Evolutionary conservation across 2,329 filamentous ascomycete genomes (phyloP).

Genomic region (Pseudocercospora macadamiae): DNA sequence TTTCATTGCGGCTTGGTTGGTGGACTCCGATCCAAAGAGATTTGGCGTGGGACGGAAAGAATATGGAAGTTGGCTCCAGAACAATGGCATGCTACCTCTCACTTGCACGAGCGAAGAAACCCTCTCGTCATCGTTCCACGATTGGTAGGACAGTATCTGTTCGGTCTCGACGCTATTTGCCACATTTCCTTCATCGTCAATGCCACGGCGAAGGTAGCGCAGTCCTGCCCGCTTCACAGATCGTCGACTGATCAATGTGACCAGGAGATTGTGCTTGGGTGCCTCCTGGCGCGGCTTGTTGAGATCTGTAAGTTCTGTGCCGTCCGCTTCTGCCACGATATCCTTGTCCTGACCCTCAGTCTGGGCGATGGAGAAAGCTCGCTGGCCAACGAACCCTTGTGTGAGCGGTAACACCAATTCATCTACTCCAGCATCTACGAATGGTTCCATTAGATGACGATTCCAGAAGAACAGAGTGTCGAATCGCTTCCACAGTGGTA

Average conservation of each 20-base stretch:
- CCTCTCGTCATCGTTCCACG: slow-evolving; percentile 64
- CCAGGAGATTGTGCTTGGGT: slow-evolving; percentile 60
- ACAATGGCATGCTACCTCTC: slow-evolving; percentile 88
- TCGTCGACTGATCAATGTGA: slow-evolving; percentile 91
- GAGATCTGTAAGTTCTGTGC: slow-evolving; percentile 17
- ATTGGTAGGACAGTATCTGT: slow-evolving; percentile 77
- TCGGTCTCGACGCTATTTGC: slow-evolving; percentile 96
- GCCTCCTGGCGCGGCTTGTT: background rate
- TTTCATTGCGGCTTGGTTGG: slow-evolving; percentile 77
- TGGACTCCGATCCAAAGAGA: slow-evolving; percentile 76
- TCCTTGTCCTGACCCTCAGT: slow-evolving; percentile 33
- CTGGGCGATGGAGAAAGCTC: slow-evolving; percentile 63
- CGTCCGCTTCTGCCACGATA: slow-evolving; percentile 29
- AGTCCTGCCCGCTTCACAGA: slow-evolving; percentile 85
- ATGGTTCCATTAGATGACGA: slow-evolving; percentile 69
- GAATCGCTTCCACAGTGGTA: slow-evolving; percentile 71
- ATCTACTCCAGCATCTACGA: slow-evolving; percentile 74
- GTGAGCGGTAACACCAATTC: slow-evolving; percentile 77
- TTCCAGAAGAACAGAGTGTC: slow-evolving; percentile 89
- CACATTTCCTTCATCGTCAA: slow-evolving; percentile 84
- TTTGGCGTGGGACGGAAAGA: slow-evolving; percentile 85
- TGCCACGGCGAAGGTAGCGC: slow-evolving; percentile 84
- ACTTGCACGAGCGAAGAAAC: slow-evolving; percentile 85
- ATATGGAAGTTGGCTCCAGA: slow-evolving; percentile 94
- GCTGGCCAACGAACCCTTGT: slow-evolving; percentile 92